Percentiles rank a stretch among this genome's conserved stretches.
Evolutionary conservation across 23 red algal species (phyloP).

Genomic region (Chondrus crispus): DNA sequence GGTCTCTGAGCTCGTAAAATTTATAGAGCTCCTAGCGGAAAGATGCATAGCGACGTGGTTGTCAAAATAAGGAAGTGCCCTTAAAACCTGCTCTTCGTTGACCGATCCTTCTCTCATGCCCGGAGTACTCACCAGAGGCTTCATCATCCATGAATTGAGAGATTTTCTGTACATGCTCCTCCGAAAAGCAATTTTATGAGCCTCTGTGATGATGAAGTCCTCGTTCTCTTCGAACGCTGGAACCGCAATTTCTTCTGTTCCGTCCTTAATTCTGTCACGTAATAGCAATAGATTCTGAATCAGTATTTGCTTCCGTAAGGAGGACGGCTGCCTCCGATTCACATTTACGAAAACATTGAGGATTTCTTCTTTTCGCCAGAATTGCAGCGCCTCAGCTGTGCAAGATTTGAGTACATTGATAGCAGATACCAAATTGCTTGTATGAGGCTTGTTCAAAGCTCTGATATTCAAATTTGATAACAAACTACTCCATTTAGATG

Average conservation of each 20-base stretch:
- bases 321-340: background rate
- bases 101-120: background rate
- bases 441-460: too few species aligned
- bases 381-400: too few species aligned
- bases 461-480: background rate
- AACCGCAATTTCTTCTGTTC: too few species aligned
- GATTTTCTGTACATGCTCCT: background rate
- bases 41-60: background rate
- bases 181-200: background rate
- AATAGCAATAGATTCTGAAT: background rate
- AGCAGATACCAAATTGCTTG: too few species aligned
- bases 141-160: background rate
- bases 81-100: background rate
- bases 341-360: background rate
- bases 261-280: background rate
- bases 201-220: too few species aligned
- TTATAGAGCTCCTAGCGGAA: too few species aligned
- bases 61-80: background rate
- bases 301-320: background rate
- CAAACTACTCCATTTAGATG: background rate
- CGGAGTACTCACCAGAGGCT: background rate
- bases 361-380: background rate
- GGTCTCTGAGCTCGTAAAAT: background rate
- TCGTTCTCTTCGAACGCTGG: too few species aligned
- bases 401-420: too few species aligned